These are phyloP conservation scores for Ganoderma lucidum DNA, from an alignment of 1,284 basidiomycete genomes.

Conservation along the genomic window DNA sequence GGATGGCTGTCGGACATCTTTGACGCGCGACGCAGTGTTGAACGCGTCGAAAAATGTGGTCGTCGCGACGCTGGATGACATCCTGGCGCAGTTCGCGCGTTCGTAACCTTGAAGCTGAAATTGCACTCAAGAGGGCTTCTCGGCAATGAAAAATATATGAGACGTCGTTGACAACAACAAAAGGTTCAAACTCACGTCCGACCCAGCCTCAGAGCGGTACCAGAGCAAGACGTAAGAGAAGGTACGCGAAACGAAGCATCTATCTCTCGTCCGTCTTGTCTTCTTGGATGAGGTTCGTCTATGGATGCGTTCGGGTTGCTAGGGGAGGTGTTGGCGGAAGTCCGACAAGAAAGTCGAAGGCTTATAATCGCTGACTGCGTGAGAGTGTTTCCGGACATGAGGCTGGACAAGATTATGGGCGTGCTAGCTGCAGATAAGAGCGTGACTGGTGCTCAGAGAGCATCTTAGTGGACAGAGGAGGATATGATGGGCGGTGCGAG, in stretches of 20 bases:
- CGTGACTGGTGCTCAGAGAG: too few relatives aligned
- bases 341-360: constrained; percentile 1
- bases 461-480: neutral
- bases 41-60: neutral
- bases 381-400: constrained; percentile 14
- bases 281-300: neutral
- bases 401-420: neutral
- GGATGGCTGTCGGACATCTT: neutral
- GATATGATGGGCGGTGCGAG: neutral
- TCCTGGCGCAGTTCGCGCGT: neutral
- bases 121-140: neutral
- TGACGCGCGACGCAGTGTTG: neutral
- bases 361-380: constrained; percentile 24
- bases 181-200: neutral
- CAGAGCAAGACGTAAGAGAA: neutral
- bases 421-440: constrained; percentile 6
- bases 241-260: constrained; percentile 21
- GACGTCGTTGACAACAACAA: neutral
- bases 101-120: neutral
- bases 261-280: constrained; percentile 10
- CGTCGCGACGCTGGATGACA: neutral
- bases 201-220: neutral
- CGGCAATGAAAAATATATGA: neutral
- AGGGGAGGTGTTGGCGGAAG: constrained; percentile 23
- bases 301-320: constrained; percentile 15